These are phyloP conservation scores for Vigna mungo DNA, from an alignment of 306 rosid genomes.

Conservation along the genomic window DNA sequence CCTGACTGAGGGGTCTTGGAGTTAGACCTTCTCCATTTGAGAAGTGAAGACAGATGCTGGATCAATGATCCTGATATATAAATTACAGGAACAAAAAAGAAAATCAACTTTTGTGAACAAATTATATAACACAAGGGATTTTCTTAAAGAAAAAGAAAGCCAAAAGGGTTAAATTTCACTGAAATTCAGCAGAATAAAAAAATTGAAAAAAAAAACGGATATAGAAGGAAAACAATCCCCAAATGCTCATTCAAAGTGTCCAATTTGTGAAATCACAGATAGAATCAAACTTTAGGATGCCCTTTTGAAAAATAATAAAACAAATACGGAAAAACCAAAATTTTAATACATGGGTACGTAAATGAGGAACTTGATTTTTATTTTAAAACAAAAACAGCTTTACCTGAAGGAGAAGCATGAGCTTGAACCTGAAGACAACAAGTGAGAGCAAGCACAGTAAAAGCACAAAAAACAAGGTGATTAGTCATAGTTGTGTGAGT, in stretches of 20 bases:
- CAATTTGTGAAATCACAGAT: not conserved
- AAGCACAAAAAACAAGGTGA: slow-evolving; percentile 48
- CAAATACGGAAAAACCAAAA: not conserved
- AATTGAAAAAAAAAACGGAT: not conserved
- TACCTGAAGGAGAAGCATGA: slow-evolving; percentile 87
- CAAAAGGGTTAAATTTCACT: not conserved
- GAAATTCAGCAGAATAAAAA: slow-evolving; percentile 4
- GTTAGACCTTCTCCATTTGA: slow-evolving; percentile 85
- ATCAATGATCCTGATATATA: slow-evolving; percentile 72
- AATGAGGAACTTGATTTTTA: slow-evolving; percentile 3
- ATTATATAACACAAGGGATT: not conserved
- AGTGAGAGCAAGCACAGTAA: slow-evolving; percentile 45
- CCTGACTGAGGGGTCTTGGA: slow-evolving; percentile 83
- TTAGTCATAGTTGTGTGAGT: slow-evolving; percentile 58
- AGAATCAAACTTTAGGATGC: slow-evolving; percentile 40
- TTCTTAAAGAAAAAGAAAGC: not conserved
- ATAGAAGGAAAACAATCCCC: too few relatives aligned
- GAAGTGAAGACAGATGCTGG: slow-evolving; percentile 75
- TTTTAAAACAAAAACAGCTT: not conserved
- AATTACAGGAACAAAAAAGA: slow-evolving; percentile 4
- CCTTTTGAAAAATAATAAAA: slow-evolving; percentile 30
- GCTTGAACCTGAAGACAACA: slow-evolving; percentile 63
- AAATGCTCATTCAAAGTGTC: not conserved
- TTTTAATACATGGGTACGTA: too few relatives aligned
- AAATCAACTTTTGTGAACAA: not conserved